Percentiles rank a stretch among this genome's conserved stretches.
Conservation (phyloP, 306 rosid species). For the Dicorynia guianensis region DNA sequence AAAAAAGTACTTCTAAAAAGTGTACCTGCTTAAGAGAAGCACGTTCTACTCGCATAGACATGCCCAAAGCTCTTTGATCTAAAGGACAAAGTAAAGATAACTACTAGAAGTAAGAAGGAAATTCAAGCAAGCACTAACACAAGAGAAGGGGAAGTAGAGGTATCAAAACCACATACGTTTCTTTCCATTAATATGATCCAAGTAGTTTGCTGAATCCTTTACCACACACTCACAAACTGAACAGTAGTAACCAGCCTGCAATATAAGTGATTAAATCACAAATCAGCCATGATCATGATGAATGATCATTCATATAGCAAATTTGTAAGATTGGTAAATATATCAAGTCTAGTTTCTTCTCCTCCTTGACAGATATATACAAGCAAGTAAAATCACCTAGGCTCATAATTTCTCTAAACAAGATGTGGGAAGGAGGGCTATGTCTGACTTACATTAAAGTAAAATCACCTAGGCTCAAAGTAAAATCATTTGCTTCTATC, state of each 20-base stretch:
- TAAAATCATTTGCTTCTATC: neutral
- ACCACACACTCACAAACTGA: conserved; percentile 99
- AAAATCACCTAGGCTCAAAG: too few relatives aligned
- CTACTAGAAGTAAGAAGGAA: conserved; percentile 34
- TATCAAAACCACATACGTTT: conserved; percentile 74
- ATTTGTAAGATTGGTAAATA: neutral
- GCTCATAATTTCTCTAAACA: neutral
- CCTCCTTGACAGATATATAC: neutral
- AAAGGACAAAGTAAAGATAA: conserved; percentile 31
- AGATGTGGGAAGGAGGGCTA: neutral
- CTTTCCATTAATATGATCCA: conserved; percentile 99
- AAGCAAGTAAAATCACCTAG: conserved; percentile 6
- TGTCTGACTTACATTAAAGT: too few relatives aligned
- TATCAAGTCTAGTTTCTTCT: neutral
- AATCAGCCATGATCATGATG: conserved; percentile 22
- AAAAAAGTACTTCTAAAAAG: conserved; percentile 8
- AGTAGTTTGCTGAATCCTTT: conserved; percentile 95
- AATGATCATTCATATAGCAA: conserved; percentile 17
- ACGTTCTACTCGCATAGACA: conserved; percentile 98
- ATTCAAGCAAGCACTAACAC: neutral
- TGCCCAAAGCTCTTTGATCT: conserved; percentile 99
- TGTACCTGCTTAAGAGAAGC: conserved; percentile 89
- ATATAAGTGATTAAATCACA: conserved; percentile 16
- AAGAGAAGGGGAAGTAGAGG: conserved; percentile 13
- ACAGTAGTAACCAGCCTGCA: conserved; percentile 97